Conservation (phyloP, 192 early-diverging fungal genomes). For the Pilobolus umbonatus region DNA sequence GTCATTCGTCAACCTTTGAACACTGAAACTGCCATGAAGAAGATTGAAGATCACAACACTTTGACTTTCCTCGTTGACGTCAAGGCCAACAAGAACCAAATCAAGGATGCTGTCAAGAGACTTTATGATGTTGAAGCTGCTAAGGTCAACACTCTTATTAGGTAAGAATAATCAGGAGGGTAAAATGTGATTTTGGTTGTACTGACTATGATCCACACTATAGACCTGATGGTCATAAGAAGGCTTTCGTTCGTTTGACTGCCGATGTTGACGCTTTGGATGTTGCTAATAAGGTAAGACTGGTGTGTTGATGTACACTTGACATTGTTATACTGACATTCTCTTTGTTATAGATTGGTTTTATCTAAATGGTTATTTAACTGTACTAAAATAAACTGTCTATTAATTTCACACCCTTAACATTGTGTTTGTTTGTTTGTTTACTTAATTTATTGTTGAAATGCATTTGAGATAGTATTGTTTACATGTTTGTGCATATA, state of each 20-base stretch:
- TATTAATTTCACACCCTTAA: too few relatives aligned
- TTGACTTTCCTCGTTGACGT: slow-evolving; percentile 97
- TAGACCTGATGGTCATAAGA: slow-evolving; percentile 93
- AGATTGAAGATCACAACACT: slow-evolving; percentile 99
- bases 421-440: too few relatives aligned
- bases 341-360: slow-evolving; percentile 38
- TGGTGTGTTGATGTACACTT: background rate
- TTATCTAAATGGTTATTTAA: slow-evolving; percentile 39
- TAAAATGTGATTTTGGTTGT: too few relatives aligned
- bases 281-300: slow-evolving; percentile 83
- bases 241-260: slow-evolving; percentile 96
- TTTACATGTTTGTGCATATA: too few relatives aligned
- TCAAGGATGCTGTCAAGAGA: slow-evolving; percentile 95
- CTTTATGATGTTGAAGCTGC: slow-evolving; percentile 94
- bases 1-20: slow-evolving; percentile 89
- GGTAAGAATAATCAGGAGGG: too few relatives aligned
- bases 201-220: too few relatives aligned
- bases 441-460: too few relatives aligned
- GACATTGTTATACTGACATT: background rate
- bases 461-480: too few relatives aligned
- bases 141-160: slow-evolving; percentile 97
- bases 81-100: slow-evolving; percentile 97
- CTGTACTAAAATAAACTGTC: background rate
- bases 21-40: slow-evolving; percentile 99
- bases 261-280: slow-evolving; percentile 98